These are phyloP conservation scores for Pascua guehoae DNA, from an alignment of 1,284 basidiomycete species.

Conservation along the genomic window DNA sequence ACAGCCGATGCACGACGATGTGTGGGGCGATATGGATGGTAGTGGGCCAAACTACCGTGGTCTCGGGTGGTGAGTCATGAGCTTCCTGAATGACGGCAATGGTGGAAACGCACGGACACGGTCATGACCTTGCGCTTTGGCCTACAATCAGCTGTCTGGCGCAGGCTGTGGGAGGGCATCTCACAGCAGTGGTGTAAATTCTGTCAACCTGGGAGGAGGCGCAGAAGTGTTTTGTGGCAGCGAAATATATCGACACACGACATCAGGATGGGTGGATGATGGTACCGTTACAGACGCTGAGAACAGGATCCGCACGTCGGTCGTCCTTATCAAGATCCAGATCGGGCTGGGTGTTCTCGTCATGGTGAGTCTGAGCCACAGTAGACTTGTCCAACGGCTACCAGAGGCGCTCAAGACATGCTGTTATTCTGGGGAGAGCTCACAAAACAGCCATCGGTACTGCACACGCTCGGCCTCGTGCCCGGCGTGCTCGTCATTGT, in stretches of 20 bases:
- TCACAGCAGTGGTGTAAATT: too few relatives aligned
- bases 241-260: neutral
- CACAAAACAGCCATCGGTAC: slow-evolving; percentile 18
- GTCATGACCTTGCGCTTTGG: too few relatives aligned
- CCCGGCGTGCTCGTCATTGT: slow-evolving; percentile 34
- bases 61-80: slow-evolving; percentile 26
- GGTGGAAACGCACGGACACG: too few relatives aligned
- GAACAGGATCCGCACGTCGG: slow-evolving; percentile 29
- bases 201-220: too few relatives aligned
- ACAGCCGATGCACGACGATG: slow-evolving; percentile 26
- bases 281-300: neutral
- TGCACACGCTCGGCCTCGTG: slow-evolving; percentile 28
- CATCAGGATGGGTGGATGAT: too few relatives aligned
- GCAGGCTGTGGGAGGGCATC: too few relatives aligned
- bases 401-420: too few relatives aligned
- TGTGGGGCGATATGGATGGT: slow-evolving; percentile 39
- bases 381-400: too few relatives aligned
- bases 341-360: slow-evolving; percentile 42
- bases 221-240: too few relatives aligned
- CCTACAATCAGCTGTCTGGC: too few relatives aligned
- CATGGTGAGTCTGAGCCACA: slow-evolving; percentile 9
- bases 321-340: slow-evolving; percentile 40
- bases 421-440: too few relatives aligned
- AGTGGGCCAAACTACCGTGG: slow-evolving; percentile 41
- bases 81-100: neutral